Evolutionary conservation across 768 basidiomycete genomes (phyloP), one percentile per base, ranked within the genome.

Genomic region (Rhodotorula graminis): DNA sequence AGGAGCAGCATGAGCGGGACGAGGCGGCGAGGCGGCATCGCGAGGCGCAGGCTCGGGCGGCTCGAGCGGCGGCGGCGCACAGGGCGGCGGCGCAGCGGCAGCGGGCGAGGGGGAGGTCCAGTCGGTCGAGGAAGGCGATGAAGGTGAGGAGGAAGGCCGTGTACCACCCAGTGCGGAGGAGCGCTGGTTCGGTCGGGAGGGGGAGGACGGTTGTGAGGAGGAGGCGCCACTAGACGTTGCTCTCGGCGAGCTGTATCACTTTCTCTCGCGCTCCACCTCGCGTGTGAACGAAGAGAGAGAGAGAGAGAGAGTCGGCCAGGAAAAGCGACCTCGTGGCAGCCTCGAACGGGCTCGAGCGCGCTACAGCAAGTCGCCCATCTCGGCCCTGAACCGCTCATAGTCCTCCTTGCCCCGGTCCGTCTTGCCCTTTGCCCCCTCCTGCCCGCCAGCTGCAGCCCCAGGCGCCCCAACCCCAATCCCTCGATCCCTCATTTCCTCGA

Each of bases 341-440:
- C 5, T 37, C 37, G 37, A 37, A 37, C 5, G 37, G 37, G 37
- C 37, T 29, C 53, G 18, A n/a, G 9, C 14, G 9, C 18, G 25
- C 57, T 55, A 75, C 29, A 75, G 23, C 27, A 75, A 72, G 3
- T 68, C 70, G 50, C 55, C 55, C 74, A 75, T 72, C 57, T 75
- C 70, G 19, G 64, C 61, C 58, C 71, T 58, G 40, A 75, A 75
- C n/a, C 71, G 59, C 61, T 40, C 65, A 29, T 75, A 75, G 42
- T 75, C 74, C 31, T 72, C 67, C 42, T 23, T 42, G 52, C 69
- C 71, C 7, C 33, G 50, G 44, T 53, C 46, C 21, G 23, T 31
- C 70, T 52, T 61, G 40, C 16, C 21, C 58, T 10, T 55, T 47
- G 18, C 44, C 33, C n/a, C 53, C 33, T 27, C n/a, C n/a, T n/a